These are phyloP conservation scores for Jimgerdemannia lactiflua DNA, from an alignment of 192 early-diverging fungal species.

Conservation along the genomic window DNA sequence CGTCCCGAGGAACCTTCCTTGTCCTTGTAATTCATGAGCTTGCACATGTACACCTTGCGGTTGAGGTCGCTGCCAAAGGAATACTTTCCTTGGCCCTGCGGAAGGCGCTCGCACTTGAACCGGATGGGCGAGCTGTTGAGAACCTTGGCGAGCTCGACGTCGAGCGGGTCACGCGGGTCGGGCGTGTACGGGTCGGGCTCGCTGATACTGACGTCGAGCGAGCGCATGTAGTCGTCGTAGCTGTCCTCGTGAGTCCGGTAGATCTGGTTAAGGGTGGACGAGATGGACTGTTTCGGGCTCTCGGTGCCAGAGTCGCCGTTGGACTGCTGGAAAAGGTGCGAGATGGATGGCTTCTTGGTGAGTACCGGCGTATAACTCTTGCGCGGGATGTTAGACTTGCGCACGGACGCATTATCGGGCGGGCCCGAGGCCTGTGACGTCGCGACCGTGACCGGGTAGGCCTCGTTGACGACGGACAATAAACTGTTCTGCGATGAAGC, in stretches of 20 bases:
- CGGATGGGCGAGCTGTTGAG: conserved; percentile 48
- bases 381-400: not conserved
- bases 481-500: not conserved
- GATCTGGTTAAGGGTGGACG: not conserved
- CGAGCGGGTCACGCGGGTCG: conserved; percentile 42
- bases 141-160: conserved; percentile 49
- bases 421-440: not conserved
- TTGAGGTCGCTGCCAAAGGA: conserved; percentile 46
- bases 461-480: not conserved
- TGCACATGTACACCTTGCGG: conserved; percentile 46
- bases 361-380: not conserved
- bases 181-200: conserved; percentile 35
- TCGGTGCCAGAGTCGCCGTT: not conserved
- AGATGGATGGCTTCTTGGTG: not conserved
- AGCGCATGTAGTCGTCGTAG: not conserved
- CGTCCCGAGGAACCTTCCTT: conserved; percentile 4
- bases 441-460: not conserved
- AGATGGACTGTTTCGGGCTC: not conserved
- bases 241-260: not conserved
- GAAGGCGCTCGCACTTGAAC: conserved; percentile 39
- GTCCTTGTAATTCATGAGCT: conserved; percentile 35
- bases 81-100: conserved; percentile 34
- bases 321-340: not conserved
- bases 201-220: conserved; percentile 19
- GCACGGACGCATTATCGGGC: not conserved